Base-by-base conservation (phyloP, 2,329 filamentous ascomycete genomes). In the Macroventuria anomochaeta region DNA sequence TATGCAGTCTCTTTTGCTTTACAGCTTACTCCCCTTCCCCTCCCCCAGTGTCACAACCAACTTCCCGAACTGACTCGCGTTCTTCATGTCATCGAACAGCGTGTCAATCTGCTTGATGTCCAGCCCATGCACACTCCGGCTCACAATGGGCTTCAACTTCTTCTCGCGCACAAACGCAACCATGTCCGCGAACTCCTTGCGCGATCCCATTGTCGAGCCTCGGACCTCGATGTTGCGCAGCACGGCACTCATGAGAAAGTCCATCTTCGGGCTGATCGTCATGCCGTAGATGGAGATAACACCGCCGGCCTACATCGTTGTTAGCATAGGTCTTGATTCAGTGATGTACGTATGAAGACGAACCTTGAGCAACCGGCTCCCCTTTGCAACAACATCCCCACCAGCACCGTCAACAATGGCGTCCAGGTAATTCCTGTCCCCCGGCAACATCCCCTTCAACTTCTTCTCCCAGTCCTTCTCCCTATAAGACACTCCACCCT, bases 141-240 rank as follows among this genome's bases (percentile, higher is more conserved):
- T 95, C 1, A 97, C 84, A 3, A 96, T 80, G 0, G 93, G 93
- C 47, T 79, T 83, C 56, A 97, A 87, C 68, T 88, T 83, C 60
- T 91, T 85, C 59, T 86, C 77, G 11, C 81, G 81, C 29, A 97
- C 89, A 76, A 96, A 96, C 1, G 83, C 81, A 5, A 97, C 82
- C 91, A 97, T 96, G 18, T 95, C 90, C n/a, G 80, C 80, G 69
- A 97, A 97, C 76, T 97, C 95, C 69, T 85, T 87, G 37, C 90
- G 83, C 23, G 91, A 96, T 0, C 93, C 93, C 93, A 97, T 96
- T 0, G 93, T 97, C 12, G 85, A 87, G 15, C 95, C 93, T 41
- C 84, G 84, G 23, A 97, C 81, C 39, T 97, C 93, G 46, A 97
- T 84, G 68, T 97, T 96, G 74, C 88, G 90, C 56, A 97, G 76